These are phyloP conservation scores for Haberlea rhodopensis DNA, from an alignment of 257 asterid species.

Conservation along the genomic window DNA sequence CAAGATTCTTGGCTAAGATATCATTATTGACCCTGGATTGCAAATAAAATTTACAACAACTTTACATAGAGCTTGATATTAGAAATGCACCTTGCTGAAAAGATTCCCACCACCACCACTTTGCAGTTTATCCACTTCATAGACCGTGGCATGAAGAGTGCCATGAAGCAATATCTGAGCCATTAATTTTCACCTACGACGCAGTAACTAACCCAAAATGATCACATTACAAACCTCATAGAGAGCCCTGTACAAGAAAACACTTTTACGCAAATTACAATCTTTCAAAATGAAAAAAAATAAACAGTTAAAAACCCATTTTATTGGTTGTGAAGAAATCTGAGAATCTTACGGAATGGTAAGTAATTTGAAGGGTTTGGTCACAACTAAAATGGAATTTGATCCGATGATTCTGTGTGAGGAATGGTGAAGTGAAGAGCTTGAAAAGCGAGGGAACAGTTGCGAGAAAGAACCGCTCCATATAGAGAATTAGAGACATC, in stretches of 20 bases:
- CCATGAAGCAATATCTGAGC: slow-evolving; percentile 43
- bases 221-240: neutral
- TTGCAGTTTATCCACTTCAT: slow-evolving; percentile 41
- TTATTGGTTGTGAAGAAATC: neutral
- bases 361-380: neutral
- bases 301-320: neutral
- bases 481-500: too few relatives aligned
- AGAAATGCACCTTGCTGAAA: slow-evolving; percentile 35
- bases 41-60: neutral
- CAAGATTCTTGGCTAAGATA: too few relatives aligned
- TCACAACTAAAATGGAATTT: neutral
- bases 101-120: slow-evolving; percentile 36
- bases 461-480: neutral
- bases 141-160: slow-evolving; percentile 40
- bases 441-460: neutral
- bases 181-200: slow-evolving; percentile 34
- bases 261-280: too few relatives aligned
- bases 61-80: neutral
- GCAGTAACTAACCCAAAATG: neutral
- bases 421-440: neutral
- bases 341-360: neutral
- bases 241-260: neutral
- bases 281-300: too few relatives aligned
- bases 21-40: too few relatives aligned
- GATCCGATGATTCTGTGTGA: neutral